Base-by-base conservation (phyloP, 306 rosid species). In the Phaseolus lunatus region DNA sequence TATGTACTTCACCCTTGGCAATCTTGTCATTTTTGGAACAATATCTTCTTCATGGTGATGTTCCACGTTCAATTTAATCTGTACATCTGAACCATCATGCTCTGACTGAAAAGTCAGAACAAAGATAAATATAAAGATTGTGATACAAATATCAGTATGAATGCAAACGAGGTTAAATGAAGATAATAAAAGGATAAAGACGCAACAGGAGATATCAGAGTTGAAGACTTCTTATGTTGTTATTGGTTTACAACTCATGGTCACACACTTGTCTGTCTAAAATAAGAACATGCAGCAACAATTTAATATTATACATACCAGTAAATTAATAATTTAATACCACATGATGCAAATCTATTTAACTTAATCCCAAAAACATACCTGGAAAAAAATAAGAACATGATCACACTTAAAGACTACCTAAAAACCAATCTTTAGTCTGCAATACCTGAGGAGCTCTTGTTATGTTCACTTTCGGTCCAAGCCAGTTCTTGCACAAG, bases 401-500 rank as follows among this genome's bases (percentile, higher is more conserved):
- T 10, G 47, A 49, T 59, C 26, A 62, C 56, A 72, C 24, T 43
- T 20, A 24, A 27, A 47, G 67, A 75, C 9, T 3, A 16, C 59
- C 53, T 18, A 43, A 19, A 54, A 70, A 53, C 44, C 37, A 73
- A 33, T 67, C 37, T 72, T 64, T 68, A 74, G 70, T 31, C 78
- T 16, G 44, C 59, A 52, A 72, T 90, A 92, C 99, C 97, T 95
- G 97, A 37, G 99, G 99, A 70, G 97, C 87, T 86, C 94, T 92
- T 71, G 99, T 92, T 80, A 95, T 88, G 91, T 92, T 95, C 85
- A 92, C 99, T 81, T 86, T 88, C 22, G 97, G 89, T 81, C 99
- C 97, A 50, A 95, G 89, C 99, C 99, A 95, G 77, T 81, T 89
- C 87, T 95, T 95, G 94, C 97, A 95, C 92, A 87, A 95, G 45